Conservation (phyloP, 202 grass and related monocot genomes). For the Setaria italica region DNA sequence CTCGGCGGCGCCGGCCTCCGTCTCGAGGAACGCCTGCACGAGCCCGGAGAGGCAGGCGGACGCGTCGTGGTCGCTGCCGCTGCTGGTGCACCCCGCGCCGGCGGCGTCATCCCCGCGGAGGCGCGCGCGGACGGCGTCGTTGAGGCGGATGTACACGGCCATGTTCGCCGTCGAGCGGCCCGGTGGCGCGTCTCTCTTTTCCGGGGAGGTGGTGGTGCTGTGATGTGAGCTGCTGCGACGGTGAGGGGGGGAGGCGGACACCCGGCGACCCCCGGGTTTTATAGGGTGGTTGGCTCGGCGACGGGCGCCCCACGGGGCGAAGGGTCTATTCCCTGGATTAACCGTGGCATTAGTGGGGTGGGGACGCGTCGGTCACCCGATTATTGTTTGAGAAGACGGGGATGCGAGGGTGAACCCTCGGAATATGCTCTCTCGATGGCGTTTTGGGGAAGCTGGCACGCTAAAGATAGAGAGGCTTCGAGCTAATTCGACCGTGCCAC, state of each 20-base stretch:
- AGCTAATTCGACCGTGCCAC: neutral
- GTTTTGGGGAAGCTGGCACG: neutral
- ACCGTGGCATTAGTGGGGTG: neutral
- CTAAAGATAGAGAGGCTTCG: neutral
- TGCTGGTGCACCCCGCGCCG: slow-evolving; percentile 51
- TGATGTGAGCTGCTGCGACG: neutral
- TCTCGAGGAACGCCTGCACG: slow-evolving; percentile 91
- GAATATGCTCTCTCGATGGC: slow-evolving; percentile 33
- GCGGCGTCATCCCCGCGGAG: slow-evolving; percentile 56
- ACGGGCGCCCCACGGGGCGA: neutral
- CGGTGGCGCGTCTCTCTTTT: neutral
- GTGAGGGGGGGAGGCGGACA: neutral
- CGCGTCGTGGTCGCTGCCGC: slow-evolving; percentile 83
- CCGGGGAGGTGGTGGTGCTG: neutral
- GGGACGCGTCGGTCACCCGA: neutral
- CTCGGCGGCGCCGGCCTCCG: slow-evolving; percentile 22
- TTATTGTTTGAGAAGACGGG: neutral
- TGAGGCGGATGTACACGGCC: slow-evolving; percentile 66
- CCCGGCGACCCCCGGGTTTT: slow-evolving; percentile 6
- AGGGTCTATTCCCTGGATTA: slow-evolving; percentile 58
- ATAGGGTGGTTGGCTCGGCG: slow-evolving; percentile 30
- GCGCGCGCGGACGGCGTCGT: slow-evolving; percentile 63
- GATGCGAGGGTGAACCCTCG: slow-evolving; percentile 13
- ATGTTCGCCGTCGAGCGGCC: slow-evolving; percentile 42
- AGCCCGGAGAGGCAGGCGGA: slow-evolving; percentile 76